phyloP scores from a whole-genome alignment of 2,329 filamentous ascomycete species.

The Trichoderma endophyticum region DNA sequence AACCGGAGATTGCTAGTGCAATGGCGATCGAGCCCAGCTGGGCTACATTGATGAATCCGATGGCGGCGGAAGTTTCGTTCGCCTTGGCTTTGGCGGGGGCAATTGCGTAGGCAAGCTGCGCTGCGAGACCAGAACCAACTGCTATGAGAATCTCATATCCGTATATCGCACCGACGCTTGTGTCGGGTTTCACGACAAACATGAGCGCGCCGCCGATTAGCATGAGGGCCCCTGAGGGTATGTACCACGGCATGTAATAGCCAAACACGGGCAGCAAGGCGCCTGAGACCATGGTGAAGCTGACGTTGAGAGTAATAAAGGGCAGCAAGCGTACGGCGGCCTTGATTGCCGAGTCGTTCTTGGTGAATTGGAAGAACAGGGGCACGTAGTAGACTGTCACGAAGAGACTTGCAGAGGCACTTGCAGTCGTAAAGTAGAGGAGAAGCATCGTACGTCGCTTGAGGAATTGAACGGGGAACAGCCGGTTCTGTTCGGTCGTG shows the following conservation, averaged over 20 bases:
- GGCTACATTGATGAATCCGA: not conserved
- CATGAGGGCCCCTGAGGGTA: not conserved
- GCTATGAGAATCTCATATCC: not conserved
- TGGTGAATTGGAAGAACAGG: not conserved
- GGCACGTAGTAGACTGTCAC: not conserved
- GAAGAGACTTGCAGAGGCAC: not conserved
- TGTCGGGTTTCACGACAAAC: not conserved
- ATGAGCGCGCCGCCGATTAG: not conserved
- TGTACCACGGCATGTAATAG: not conserved
- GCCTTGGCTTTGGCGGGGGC: not conserved
- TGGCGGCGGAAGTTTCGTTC: not conserved
- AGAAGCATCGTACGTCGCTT: not conserved
- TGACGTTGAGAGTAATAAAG: not conserved
- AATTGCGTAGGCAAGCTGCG: not conserved
- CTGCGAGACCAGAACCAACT: not conserved
- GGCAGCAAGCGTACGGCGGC: not conserved
- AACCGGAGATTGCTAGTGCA: not conserved
- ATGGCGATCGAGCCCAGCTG: not conserved
- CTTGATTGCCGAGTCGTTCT: not conserved
- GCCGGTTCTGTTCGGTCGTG: not conserved
- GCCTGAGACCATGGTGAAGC: not conserved
- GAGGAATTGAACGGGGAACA: not conserved
- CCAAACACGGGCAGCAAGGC: not conserved
- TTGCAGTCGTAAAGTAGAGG: not conserved
- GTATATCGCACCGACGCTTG: not conserved